Conservation (phyloP, 805 yeast genomes). For the Starmerella lactis-condensi region DNA sequence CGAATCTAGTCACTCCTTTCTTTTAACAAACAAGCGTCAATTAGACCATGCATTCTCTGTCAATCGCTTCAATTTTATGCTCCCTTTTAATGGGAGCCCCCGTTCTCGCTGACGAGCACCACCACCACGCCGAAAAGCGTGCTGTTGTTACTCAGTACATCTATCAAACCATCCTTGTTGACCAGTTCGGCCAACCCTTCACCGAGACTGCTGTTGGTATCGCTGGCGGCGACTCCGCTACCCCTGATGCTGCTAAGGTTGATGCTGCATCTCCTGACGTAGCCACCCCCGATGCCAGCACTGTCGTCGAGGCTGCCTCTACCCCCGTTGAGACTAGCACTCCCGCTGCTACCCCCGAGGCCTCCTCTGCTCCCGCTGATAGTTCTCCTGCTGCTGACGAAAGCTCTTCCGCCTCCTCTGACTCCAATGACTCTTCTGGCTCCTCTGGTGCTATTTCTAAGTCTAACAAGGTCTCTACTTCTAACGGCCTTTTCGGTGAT, state of each 20-base stretch:
- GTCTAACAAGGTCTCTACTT: slow-evolving; percentile 20
- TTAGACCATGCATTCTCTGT: slow-evolving; percentile 1
- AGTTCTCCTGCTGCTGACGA: slow-evolving; percentile 22
- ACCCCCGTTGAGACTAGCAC: slow-evolving; percentile 21
- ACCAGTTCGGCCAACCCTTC: slow-evolving; percentile 24
- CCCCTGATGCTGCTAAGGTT: slow-evolving; percentile 16
- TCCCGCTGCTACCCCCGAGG: slow-evolving; percentile 14
- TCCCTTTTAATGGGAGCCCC: slow-evolving; percentile 19
- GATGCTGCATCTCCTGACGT: slow-evolving; percentile 21
- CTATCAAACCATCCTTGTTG: slow-evolving; percentile 30
- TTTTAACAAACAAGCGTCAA: slow-evolving; percentile 2
- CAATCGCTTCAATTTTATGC: slow-evolving; percentile 4
- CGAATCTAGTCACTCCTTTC: slow-evolving; percentile 15
- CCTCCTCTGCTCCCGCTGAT: slow-evolving; percentile 17
- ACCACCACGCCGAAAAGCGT: slow-evolving; percentile 37
- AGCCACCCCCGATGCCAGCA: slow-evolving; percentile 14
- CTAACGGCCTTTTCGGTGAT: slow-evolving; percentile 33
- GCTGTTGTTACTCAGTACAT: slow-evolving; percentile 29
- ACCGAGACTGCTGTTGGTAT: slow-evolving; percentile 25
- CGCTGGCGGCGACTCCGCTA: slow-evolving; percentile 4
- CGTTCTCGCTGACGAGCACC: slow-evolving; percentile 29
- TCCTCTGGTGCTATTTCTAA: slow-evolving; percentile 22
- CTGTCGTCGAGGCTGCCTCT: slow-evolving; percentile 1
- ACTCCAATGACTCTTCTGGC: slow-evolving; percentile 21
- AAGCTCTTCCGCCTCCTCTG: slow-evolving; percentile 18